phyloP scores from a whole-genome alignment of 768 basidiomycete species.

The Cyclocybe aegerita region DNA sequence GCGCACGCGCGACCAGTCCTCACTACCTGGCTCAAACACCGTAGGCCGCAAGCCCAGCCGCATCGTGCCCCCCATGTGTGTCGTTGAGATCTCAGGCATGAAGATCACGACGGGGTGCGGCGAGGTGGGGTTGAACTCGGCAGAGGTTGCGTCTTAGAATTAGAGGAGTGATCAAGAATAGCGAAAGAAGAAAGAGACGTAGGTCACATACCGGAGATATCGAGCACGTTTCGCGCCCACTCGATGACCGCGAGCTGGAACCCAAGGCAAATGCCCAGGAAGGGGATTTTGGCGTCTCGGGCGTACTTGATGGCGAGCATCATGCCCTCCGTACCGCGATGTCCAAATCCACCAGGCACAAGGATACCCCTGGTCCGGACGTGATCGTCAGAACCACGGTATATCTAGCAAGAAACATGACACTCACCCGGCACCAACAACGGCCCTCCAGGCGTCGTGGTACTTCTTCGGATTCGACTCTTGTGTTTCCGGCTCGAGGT shows the following conservation, averaged over 20 bases:
- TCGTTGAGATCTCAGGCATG: conserved; percentile 99
- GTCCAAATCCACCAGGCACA: conserved; percentile 95
- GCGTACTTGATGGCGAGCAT: conserved; percentile 98
- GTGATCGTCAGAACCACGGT: background rate
- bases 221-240: conserved; percentile 86
- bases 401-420: conserved; percentile 8
- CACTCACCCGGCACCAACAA: conserved; percentile 85
- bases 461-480: conserved; percentile 81
- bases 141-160: conserved; percentile 75
- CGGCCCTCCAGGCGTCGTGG: conserved; percentile 92
- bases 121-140: conserved; percentile 69
- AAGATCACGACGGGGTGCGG: conserved; percentile 83
- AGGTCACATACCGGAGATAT: conserved; percentile 53
- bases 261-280: conserved; percentile 94
- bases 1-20: conserved; percentile 69
- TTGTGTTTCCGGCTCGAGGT: conserved; percentile 83
- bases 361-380: conserved; percentile 74
- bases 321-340: conserved; percentile 96
- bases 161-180: conserved; percentile 1
- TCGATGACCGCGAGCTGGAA: conserved; percentile 97
- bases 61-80: conserved; percentile 99
- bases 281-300: conserved; percentile 91
- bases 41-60: conserved; percentile 97
- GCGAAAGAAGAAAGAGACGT: background rate
- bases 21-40: conserved; percentile 72